phyloP scores from a whole-genome alignment of 805 yeast species.

The Crinitomyces ghanaensis region DNA sequence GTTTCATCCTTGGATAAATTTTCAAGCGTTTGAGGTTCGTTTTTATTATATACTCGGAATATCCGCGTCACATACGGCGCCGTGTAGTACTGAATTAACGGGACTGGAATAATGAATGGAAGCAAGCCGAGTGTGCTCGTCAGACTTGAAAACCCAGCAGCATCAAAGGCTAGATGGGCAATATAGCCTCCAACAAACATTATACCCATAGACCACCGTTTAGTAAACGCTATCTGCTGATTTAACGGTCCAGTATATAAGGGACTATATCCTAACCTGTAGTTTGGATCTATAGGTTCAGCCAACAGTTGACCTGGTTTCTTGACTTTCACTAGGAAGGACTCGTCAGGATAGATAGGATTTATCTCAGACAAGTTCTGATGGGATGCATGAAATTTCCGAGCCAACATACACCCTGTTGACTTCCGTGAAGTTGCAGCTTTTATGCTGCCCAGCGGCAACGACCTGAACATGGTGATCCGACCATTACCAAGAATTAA shows the following conservation, averaged over 20 bases:
- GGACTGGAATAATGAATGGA: constrained; percentile 42
- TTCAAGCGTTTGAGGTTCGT: constrained; percentile 51
- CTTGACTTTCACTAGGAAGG: constrained; percentile 28
- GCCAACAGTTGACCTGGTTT: constrained; percentile 32
- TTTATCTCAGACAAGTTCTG: constrained; percentile 8
- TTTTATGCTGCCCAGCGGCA: too few relatives aligned
- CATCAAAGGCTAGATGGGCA: constrained; percentile 45
- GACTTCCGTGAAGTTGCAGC: too few relatives aligned
- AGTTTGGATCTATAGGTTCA: constrained; percentile 40
- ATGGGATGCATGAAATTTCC: constrained; percentile 5
- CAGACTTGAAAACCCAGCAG: constrained; percentile 41
- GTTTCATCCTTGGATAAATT: constrained; percentile 51
- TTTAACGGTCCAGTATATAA: constrained; percentile 54
- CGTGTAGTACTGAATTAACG: constrained; percentile 44
- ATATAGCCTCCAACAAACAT: constrained; percentile 50
- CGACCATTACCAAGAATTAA: too few relatives aligned
- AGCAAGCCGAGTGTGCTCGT: constrained; percentile 33
- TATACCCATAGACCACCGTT: constrained; percentile 50
- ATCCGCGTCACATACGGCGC: constrained; percentile 61
- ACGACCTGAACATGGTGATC: too few relatives aligned
- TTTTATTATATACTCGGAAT: constrained; percentile 54
- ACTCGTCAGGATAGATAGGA: constrained; percentile 33
- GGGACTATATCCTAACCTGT: constrained; percentile 47
- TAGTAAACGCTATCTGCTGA: constrained; percentile 49
- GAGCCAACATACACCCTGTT: too few relatives aligned